A percentile compares a stretch with the other conserved stretches of the same genome.
phyloP scores from a whole-genome alignment of 345 rosid species.

The Citrus australasica region DNA sequence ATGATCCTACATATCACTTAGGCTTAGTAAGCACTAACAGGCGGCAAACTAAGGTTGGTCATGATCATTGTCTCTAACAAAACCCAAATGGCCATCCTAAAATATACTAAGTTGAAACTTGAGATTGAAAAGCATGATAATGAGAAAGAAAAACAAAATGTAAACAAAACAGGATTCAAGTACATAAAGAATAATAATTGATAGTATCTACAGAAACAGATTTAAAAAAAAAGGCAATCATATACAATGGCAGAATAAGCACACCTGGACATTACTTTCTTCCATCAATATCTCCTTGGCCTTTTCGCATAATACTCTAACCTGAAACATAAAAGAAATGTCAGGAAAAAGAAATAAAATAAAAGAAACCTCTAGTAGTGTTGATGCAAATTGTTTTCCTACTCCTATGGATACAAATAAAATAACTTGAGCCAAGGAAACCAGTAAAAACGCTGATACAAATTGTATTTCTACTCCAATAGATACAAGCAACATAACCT shows the following conservation, averaged over 20 bases:
- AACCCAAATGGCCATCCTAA: not conserved
- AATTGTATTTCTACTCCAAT: not conserved
- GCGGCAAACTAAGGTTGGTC: not conserved
- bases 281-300: constrained; percentile 77
- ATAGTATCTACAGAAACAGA: not conserved
- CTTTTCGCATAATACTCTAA: constrained; percentile 61
- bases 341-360: not conserved
- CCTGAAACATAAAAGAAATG: constrained; percentile 27
- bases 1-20: not conserved
- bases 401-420: not conserved
- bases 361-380: not conserved
- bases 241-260: not conserved
- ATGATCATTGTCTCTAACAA: not conserved
- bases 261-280: constrained; percentile 78
- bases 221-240: not conserved
- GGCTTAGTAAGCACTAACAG: not conserved
- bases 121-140: not conserved
- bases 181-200: not conserved
- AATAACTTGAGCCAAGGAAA: not conserved
- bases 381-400: not conserved
- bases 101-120: not conserved
- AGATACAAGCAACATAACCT: not conserved
- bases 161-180: not conserved
- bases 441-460: not conserved
- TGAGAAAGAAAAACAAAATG: not conserved